Conservation (phyloP, 176 grass and related monocot genomes). For the Chloris gayana region DNA sequence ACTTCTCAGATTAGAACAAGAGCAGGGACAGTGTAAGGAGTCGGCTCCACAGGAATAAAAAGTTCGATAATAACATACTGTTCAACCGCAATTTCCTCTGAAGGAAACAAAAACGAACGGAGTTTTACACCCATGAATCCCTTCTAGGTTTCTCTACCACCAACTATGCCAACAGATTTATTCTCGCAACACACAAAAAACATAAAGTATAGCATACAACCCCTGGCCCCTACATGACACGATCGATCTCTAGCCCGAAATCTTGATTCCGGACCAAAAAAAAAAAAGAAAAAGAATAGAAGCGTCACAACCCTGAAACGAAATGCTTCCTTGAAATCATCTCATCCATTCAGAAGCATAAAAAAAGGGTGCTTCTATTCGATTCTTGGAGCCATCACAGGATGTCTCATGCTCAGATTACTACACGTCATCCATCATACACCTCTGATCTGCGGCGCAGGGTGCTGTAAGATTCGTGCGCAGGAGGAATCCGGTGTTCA, state of each 20-base stretch:
- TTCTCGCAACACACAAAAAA: conserved; percentile 4
- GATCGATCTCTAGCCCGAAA: neutral
- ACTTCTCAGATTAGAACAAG: neutral
- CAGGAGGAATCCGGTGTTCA: neutral
- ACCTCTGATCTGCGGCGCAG: neutral
- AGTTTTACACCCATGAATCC: neutral
- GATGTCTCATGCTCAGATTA: neutral
- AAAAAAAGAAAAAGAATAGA: neutral
- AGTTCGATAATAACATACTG: neutral
- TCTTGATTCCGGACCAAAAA: neutral
- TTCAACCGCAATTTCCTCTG: neutral
- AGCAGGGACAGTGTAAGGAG: neutral
- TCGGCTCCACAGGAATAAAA: too few species aligned
- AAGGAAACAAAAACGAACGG: conserved; percentile 29
- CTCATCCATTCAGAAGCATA: conserved; percentile 22
- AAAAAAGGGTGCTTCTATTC: neutral
- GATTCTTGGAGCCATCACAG: neutral
- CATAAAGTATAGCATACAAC: neutral
- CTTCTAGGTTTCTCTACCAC: neutral
- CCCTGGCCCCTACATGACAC: neutral
- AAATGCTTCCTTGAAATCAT: conserved; percentile 31
- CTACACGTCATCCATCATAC: neutral
- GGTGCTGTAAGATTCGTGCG: neutral
- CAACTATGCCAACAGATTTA: conserved; percentile 17
- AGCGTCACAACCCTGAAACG: neutral